A percentile compares a stretch with the other conserved stretches of the same genome.
These are phyloP conservation scores for Penicillium sp. DNA, from an alignment of 2,329 filamentous ascomycete genomes.

Conservation along the genomic window DNA sequence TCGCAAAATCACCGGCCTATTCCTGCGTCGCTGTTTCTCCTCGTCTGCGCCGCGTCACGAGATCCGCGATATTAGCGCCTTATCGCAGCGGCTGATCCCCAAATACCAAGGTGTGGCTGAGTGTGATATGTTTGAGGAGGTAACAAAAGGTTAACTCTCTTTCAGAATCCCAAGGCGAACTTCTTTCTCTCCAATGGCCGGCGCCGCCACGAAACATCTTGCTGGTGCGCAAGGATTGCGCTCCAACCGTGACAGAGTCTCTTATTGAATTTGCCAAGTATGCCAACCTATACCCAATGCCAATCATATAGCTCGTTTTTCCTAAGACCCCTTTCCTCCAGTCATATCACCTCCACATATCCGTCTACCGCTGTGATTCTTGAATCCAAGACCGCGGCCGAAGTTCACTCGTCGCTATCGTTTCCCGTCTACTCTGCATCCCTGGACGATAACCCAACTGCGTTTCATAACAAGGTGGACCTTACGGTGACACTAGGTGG, in stretches of 20 bases:
- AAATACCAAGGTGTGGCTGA: conserved; percentile 59
- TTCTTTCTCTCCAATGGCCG: conserved; percentile 67
- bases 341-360: conserved; percentile 77
- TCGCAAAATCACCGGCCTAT: conserved; percentile 10
- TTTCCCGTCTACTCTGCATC: conserved; percentile 68
- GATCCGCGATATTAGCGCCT: conserved; percentile 45
- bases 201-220: conserved; percentile 67
- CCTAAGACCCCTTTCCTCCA: conserved; percentile 49
- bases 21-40: conserved; percentile 41
- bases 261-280: conserved; percentile 59
- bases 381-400: conserved; percentile 70
- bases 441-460: conserved; percentile 36
- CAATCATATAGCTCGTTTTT: conserved; percentile 1
- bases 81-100: conserved; percentile 57
- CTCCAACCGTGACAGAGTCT: conserved; percentile 55
- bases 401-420: conserved; percentile 67
- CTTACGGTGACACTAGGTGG: conserved; percentile 87
- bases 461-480: conserved; percentile 78
- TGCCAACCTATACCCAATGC: conserved; percentile 4
- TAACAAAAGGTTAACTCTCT: neutral
- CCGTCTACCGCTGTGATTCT: conserved; percentile 78
- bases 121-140: neutral
- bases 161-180: conserved; percentile 59
- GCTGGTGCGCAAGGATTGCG: conserved; percentile 65
- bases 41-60: conserved; percentile 40